Base-by-base conservation (phyloP, 805 yeast genomes). In the Barnettozyma sucrosica region DNA sequence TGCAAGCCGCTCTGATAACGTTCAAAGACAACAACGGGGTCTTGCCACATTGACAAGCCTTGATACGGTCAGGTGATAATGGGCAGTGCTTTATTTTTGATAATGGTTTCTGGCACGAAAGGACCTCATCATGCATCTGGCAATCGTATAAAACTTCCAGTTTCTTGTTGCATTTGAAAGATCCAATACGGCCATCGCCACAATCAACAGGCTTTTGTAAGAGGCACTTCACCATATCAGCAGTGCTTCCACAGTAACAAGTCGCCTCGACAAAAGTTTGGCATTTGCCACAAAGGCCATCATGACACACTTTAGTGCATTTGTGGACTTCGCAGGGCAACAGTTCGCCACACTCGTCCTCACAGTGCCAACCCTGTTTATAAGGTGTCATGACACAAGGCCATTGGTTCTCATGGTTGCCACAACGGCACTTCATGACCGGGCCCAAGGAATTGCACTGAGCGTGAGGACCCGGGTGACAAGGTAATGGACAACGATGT, bases 381-480 rank as follows among this genome's bases (percentile, higher is more conserved):
- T 82, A 84, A 0, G 87, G 86, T 1, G 89, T 88, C 51, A 81
- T 68, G 30, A 77, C 74, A 69, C 87, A 88, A n/a, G 84, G 90
- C 58, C 79, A 66, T 58, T 86, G 93, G 45, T 75, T 76, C 14
- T 71, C 62, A 44, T 76, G 70, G 36, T 74, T 75, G 1, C 97
- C 97, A 69, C 97, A 89, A 25, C 71, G 69, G 65, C 97, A 89
- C 36, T 66, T 67, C 68, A 85, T 66, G 9, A 69, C 65, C 0
- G 95, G 92, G 0, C 92, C 89, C 61, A 84, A 66, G 2, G 95
- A 89, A 13, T 85, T 81, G 68, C 97, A 89, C 36, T 70, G 70
- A 1, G 88, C 80, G 64, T 90, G 97, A 1, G 89, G 85, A 0
- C 96, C 97, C 2, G 96, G 92, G 63, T 89, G 97, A 62, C 97